These are phyloP conservation scores for Backusella parvicylindrica DNA, from an alignment of 192 early-diverging fungal species.

Conservation along the genomic window DNA sequence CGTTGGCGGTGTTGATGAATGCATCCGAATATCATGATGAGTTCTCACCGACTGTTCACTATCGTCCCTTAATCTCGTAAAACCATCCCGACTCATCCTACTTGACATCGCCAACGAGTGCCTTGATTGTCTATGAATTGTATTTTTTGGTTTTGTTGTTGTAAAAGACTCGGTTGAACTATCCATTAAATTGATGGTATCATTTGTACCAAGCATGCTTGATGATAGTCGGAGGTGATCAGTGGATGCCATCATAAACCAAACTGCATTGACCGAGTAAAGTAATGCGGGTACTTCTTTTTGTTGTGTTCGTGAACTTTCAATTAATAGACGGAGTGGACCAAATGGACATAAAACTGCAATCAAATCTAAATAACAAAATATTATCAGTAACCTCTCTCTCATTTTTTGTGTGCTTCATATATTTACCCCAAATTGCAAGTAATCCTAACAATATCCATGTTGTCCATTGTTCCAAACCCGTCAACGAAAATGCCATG, in stretches of 20 bases:
- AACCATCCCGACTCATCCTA: constrained; percentile 15
- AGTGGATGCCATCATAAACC: constrained; percentile 70
- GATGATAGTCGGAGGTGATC: constrained; percentile 29
- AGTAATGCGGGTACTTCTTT: constrained; percentile 77
- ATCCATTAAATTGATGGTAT: not conserved
- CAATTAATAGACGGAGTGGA: constrained; percentile 75
- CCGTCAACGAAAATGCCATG: constrained; percentile 79
- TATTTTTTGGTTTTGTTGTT: not conserved
- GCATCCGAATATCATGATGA: not conserved
- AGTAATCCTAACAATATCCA: constrained; percentile 80
- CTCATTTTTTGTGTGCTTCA: not conserved
- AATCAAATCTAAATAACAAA: constrained; percentile 62
- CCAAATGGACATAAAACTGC: constrained; percentile 91
- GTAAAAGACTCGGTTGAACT: not conserved
- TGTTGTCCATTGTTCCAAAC: constrained; percentile 68
- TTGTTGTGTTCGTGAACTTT: constrained; percentile 67
- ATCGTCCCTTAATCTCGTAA: constrained; percentile 17
- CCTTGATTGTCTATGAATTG: not conserved
- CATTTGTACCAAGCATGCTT: constrained; percentile 12
- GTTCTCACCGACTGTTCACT: not conserved
- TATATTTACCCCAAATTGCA: constrained; percentile 72
- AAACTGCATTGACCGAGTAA: constrained; percentile 68
- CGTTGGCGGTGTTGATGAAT: not conserved
- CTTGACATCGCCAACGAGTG: not conserved
- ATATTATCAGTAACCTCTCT: not conserved